Conservation (phyloP, 2,329 filamentous ascomycete genomes). For the Penicillium nordicum region DNA sequence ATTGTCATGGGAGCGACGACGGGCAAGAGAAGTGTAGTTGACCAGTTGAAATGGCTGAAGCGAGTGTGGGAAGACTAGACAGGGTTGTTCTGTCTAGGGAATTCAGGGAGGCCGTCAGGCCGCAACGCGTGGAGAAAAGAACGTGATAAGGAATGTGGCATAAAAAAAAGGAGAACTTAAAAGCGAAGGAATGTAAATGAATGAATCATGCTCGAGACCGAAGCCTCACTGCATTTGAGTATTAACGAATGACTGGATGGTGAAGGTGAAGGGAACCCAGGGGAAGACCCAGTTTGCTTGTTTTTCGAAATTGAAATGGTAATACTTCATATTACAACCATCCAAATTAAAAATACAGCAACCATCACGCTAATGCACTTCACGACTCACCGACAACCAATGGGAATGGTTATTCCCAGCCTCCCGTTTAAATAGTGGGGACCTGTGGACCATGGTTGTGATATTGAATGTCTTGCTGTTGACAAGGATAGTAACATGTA, state of each 20-base stretch:
- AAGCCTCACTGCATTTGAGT: constrained; percentile 18
- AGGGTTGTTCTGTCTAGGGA: constrained; percentile 11
- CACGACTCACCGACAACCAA: background rate
- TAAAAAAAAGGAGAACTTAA: constrained; percentile 1
- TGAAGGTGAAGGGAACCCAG: constrained; percentile 3
- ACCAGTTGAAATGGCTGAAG: constrained; percentile 10
- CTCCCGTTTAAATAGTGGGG: constrained; percentile 5
- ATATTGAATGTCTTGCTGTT: background rate
- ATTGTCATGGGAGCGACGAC: constrained; percentile 44
- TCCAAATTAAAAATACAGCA: constrained; percentile 5
- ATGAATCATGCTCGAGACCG: constrained; percentile 16
- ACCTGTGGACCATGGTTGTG: constrained; percentile 1
- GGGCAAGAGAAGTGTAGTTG: constrained; percentile 16
- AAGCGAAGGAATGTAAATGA: constrained; percentile 17
- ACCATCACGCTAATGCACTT: constrained; percentile 2
- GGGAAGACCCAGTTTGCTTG: constrained; percentile 2
- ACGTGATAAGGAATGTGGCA: constrained; percentile 15
- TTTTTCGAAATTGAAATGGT: constrained; percentile 2
- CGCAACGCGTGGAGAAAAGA: constrained; percentile 21
- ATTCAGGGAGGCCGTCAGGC: constrained; percentile 21
- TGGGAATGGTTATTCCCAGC: background rate
- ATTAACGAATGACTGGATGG: constrained; percentile 31
- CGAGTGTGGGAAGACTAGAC: constrained; percentile 13
- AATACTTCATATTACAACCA: background rate
- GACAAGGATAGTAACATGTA: background rate